phyloP scores from a whole-genome alignment of 148 eudicot species.

The Spergularia bocconei region DNA sequence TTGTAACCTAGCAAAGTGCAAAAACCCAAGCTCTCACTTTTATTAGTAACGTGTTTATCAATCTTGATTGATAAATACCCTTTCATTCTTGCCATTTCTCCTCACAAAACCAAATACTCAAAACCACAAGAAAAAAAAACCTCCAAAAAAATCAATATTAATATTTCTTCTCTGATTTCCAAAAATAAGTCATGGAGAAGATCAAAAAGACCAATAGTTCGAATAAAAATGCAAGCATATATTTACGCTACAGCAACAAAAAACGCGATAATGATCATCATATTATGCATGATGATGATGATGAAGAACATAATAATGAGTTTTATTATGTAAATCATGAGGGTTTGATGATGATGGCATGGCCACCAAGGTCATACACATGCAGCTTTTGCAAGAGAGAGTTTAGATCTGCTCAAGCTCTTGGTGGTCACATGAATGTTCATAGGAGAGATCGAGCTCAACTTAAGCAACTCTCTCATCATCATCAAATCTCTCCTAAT shows the following conservation, averaged over 20 bases:
- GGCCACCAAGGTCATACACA: conserved; percentile 84
- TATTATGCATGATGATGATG: neutral
- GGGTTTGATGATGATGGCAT: conserved; percentile 37
- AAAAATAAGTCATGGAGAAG: conserved; percentile 3
- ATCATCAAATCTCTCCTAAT: conserved; percentile 35
- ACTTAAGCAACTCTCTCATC: conserved; percentile 40
- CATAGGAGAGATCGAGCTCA: conserved; percentile 88
- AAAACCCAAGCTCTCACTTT: conserved; percentile 19
- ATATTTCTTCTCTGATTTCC: neutral
- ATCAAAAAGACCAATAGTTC: neutral
- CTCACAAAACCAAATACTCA: neutral
- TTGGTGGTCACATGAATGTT: conserved; percentile 98
- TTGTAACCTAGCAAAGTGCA: conserved; percentile 10
- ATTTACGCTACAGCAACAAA: too few relatives aligned
- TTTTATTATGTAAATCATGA: conserved; percentile 10
- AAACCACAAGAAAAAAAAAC: neutral
- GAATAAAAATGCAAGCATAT: neutral
- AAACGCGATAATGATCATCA: neutral
- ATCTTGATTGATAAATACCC: conserved; percentile 25
- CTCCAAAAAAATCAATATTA: neutral
- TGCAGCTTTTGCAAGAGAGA: conserved; percentile 86
- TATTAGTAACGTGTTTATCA: conserved; percentile 1
- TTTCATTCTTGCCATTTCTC: neutral
- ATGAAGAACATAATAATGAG: conserved; percentile 1
- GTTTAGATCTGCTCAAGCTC: conserved; percentile 92